Percentiles rank a stretch among this genome's conserved stretches.
These are phyloP conservation scores for Umbelopsis sp. DNA, from an alignment of 192 early-diverging fungal species.

Conservation along the genomic window DNA sequence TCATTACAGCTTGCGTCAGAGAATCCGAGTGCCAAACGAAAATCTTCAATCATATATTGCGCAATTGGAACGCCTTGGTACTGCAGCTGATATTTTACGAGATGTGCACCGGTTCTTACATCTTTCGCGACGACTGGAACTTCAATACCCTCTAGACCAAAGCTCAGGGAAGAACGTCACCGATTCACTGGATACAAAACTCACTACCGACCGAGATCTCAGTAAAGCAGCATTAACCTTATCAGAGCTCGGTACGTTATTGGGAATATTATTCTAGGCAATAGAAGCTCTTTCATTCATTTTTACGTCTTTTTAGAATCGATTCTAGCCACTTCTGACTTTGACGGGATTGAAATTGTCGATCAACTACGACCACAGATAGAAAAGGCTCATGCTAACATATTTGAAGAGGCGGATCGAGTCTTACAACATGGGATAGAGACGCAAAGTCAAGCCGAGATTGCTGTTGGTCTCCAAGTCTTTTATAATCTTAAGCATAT, in stretches of 20 bases:
- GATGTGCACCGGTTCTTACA: slow-evolving; percentile 63
- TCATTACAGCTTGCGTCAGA: slow-evolving; percentile 52
- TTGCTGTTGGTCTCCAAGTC: slow-evolving; percentile 53
- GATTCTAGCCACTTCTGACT: slow-evolving; percentile 58
- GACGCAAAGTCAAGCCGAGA: slow-evolving; percentile 47
- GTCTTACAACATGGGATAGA: slow-evolving; percentile 53
- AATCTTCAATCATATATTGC: slow-evolving; percentile 62
- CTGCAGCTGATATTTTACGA: slow-evolving; percentile 60
- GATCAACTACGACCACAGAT: slow-evolving; percentile 55
- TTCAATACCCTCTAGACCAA: slow-evolving; percentile 42
- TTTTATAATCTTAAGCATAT: slow-evolving; percentile 55
- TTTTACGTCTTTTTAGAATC: slow-evolving; percentile 38
- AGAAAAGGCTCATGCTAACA: slow-evolving; percentile 39
- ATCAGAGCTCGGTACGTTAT: slow-evolving; percentile 60
- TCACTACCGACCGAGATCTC: slow-evolving; percentile 39
- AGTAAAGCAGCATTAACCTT: slow-evolving; percentile 59
- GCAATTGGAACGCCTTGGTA: slow-evolving; percentile 66
- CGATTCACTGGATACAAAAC: slow-evolving; percentile 28
- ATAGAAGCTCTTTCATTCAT: background rate
- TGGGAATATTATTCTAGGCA: background rate
- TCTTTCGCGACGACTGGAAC: slow-evolving; percentile 57
- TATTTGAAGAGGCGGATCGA: slow-evolving; percentile 50
- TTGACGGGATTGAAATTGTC: slow-evolving; percentile 68
- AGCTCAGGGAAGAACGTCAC: background rate
- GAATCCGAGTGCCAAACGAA: slow-evolving; percentile 59